Evolutionary conservation across 352 stramenopile species (phyloP).

Genomic region (Stramenopiles sp.): DNA sequence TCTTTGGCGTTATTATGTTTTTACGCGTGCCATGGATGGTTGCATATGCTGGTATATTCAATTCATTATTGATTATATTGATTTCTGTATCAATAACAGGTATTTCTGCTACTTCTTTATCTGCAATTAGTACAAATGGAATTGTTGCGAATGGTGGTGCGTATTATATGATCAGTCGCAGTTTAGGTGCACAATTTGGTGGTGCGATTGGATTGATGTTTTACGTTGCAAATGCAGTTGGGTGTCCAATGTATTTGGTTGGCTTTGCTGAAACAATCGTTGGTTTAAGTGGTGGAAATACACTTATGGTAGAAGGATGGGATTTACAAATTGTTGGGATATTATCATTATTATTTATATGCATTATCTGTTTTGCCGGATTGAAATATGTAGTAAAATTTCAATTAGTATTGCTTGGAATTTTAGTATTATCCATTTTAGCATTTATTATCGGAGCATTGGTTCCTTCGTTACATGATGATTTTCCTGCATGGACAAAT

Average conservation of each 20-base stretch:
- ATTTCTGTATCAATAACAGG: no score
- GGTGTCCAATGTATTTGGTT: constrained; percentile 31
- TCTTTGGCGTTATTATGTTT: constrained; percentile 19
- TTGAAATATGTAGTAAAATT: constrained; percentile 14
- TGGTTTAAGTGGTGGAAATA: no score
- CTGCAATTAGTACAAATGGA: no score
- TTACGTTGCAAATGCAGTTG: constrained; percentile 35
- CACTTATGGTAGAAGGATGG: constrained; percentile 8
- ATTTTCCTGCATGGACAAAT: no score
- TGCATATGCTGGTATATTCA: no score
- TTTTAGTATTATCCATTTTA: constrained; percentile 9
- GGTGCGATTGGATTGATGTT: constrained; percentile 65
- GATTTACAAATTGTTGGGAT: constrained; percentile 13
- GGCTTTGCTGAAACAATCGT: constrained; percentile 46
- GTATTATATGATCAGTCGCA: constrained; percentile 25
- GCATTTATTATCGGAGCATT: constrained; percentile 11
- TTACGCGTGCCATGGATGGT: constrained; percentile 17
- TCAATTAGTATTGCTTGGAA: constrained; percentile 15
- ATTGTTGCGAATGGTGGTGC: constrained; percentile 14
- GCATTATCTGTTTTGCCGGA: constrained; percentile 13
- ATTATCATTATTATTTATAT: constrained; percentile 10
- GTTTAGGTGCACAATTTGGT: constrained; percentile 51
- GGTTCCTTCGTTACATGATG: no score
- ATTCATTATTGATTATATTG: no score
- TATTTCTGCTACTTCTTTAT: no score